Conservation (phyloP, 108 stramenopile species). For the Cylindrotheca fusiformis region DNA sequence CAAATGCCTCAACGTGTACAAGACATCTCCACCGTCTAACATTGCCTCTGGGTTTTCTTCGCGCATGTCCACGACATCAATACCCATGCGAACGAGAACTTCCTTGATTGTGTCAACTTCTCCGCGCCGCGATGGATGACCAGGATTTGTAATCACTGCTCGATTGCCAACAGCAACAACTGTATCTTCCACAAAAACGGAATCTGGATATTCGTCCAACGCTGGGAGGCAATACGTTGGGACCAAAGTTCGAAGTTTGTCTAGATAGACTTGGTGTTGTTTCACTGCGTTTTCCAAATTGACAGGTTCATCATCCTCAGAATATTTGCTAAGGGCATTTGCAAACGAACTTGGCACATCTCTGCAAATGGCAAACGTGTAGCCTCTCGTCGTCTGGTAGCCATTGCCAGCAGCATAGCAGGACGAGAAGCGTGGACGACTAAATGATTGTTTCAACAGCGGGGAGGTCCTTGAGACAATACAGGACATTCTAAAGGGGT, state of each 20-base stretch:
- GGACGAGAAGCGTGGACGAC: too few species aligned
- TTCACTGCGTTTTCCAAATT: slow-evolving; percentile 22
- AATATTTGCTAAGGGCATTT: slow-evolving; percentile 39
- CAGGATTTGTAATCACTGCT: slow-evolving; percentile 49
- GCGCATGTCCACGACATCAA: slow-evolving; percentile 52
- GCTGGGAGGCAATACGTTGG: slow-evolving; percentile 48
- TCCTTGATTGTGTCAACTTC: slow-evolving; percentile 55
- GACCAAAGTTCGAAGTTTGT: slow-evolving; percentile 27
- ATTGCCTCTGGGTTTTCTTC: slow-evolving; percentile 9
- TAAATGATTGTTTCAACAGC: too few species aligned
- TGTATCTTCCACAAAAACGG: slow-evolving; percentile 77
- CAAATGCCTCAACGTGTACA: slow-evolving; percentile 60
- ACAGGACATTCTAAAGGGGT: too few species aligned
- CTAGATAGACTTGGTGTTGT: slow-evolving; percentile 48
- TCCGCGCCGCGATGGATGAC: slow-evolving; percentile 48
- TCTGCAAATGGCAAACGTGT: slow-evolving; percentile 56
- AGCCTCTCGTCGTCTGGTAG: too few species aligned
- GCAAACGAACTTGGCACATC: slow-evolving; percentile 49
- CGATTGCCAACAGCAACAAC: slow-evolving; percentile 47
- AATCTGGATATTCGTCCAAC: slow-evolving; percentile 56
- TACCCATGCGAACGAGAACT: slow-evolving; percentile 32
- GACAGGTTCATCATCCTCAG: slow-evolving; percentile 1
- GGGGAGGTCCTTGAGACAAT: too few species aligned
- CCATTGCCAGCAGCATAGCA: too few species aligned
- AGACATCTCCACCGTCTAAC: slow-evolving; percentile 76